Percentiles rank a stretch among this genome's conserved stretches.
These are phyloP conservation scores for Fraxinus velutina DNA, from an alignment of 305 asterid species.

Conservation along the genomic window DNA sequence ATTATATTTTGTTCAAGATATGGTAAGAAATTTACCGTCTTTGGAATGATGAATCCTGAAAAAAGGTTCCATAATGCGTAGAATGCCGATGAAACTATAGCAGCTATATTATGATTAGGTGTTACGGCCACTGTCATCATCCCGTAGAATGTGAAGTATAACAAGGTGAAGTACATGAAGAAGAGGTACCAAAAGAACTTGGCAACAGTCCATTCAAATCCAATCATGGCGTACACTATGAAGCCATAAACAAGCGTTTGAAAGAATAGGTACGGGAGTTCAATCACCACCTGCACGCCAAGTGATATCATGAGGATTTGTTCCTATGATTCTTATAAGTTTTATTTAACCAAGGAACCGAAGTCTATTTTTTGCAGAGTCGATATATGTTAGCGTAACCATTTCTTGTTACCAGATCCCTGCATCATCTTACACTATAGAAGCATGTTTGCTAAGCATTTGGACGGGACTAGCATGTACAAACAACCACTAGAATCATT, in stretches of 20 bases:
- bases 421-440: not conserved
- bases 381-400: not conserved
- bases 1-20: not conserved
- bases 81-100: constrained; percentile 56
- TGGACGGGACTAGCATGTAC: not conserved
- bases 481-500: not conserved
- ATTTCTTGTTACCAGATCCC: not conserved
- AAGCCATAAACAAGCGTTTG: constrained; percentile 58
- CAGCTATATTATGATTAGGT: constrained; percentile 73
- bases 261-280: constrained; percentile 55
- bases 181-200: constrained; percentile 73
- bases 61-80: constrained; percentile 76
- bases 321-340: not conserved
- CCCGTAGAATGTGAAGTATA: constrained; percentile 76
- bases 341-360: not conserved
- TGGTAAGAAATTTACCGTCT: constrained; percentile 39
- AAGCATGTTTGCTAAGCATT: not conserved
- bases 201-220: constrained; percentile 56
- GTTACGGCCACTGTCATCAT: constrained; percentile 88
- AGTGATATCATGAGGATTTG: constrained; percentile 5
- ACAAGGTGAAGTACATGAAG: constrained; percentile 67
- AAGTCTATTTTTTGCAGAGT: not conserved
- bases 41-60: constrained; percentile 77
- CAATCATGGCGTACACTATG: constrained; percentile 74
- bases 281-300: constrained; percentile 53